phyloP scores from a whole-genome alignment of 345 rosid genomes.

The Brassica napus region Da-Ae NC_063442.1:4225001-4225500 shows the following conservation, averaged over 20 bases:
- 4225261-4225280: background rate
- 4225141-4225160: background rate
- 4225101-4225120: too few relatives aligned
- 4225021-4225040: background rate
- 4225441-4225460: background rate
- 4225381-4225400: background rate
- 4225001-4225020: background rate
- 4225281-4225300: background rate
- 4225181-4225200: background rate
- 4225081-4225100: too few relatives aligned
- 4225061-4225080: background rate
- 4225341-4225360: background rate
- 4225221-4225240: background rate
- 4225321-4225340: constrained; percentile 13
- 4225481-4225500: background rate
- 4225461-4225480: background rate
- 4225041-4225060: background rate
- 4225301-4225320: background rate
- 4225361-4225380: constrained; percentile 22
- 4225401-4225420: background rate
- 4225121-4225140: background rate
- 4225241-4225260: background rate
- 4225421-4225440: background rate
- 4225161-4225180: background rate
- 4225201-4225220: too few relatives aligned